Conservation (phyloP, 192 early-diverging fungal species). For the Phlyctochytrium planicorne region DNA sequence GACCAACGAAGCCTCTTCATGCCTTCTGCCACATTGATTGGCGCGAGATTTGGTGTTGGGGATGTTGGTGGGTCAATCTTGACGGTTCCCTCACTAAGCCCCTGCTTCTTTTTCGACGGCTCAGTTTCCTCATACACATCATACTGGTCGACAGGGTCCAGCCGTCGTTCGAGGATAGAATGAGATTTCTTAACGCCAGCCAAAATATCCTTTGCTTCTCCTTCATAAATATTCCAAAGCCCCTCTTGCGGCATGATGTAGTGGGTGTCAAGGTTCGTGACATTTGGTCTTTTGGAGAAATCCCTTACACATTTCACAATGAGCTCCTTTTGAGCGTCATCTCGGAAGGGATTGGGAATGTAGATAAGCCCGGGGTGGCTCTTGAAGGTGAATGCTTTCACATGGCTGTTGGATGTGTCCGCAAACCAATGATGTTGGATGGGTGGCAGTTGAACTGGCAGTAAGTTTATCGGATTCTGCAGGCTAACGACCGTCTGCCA, state of each 20-base stretch:
- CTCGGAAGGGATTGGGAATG: slow-evolving; percentile 77
- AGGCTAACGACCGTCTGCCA: not conserved
- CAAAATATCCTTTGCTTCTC: not conserved
- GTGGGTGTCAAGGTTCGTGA: slow-evolving; percentile 87
- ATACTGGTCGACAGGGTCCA: not conserved
- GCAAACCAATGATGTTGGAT: not conserved
- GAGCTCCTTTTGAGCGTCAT: slow-evolving; percentile 64
- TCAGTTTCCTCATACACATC: slow-evolving; percentile 18
- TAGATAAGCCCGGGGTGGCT: slow-evolving; percentile 67
- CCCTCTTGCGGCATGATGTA: slow-evolving; percentile 66
- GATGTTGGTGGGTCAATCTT: slow-evolving; percentile 46
- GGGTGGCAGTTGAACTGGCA: not conserved
- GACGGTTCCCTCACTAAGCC: slow-evolving; percentile 6
- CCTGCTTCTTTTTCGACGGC: too few species aligned
- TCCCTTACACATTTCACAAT: slow-evolving; percentile 72
- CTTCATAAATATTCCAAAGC: slow-evolving; percentile 57
- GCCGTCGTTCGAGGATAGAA: slow-evolving; percentile 3
- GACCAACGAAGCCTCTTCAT: slow-evolving; percentile 44
- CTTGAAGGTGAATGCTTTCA: slow-evolving; percentile 37
- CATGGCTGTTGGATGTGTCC: not conserved
- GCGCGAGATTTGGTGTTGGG: slow-evolving; percentile 22
- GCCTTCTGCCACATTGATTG: slow-evolving; percentile 23
- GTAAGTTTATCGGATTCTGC: slow-evolving; percentile 1
- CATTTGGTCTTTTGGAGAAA: slow-evolving; percentile 77
- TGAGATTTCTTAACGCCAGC: slow-evolving; percentile 12